A percentile compares a stretch with the other conserved stretches of the same genome.
Conservation (phyloP, 257 asterid genomes). For the Jasminum sambac region DNA sequence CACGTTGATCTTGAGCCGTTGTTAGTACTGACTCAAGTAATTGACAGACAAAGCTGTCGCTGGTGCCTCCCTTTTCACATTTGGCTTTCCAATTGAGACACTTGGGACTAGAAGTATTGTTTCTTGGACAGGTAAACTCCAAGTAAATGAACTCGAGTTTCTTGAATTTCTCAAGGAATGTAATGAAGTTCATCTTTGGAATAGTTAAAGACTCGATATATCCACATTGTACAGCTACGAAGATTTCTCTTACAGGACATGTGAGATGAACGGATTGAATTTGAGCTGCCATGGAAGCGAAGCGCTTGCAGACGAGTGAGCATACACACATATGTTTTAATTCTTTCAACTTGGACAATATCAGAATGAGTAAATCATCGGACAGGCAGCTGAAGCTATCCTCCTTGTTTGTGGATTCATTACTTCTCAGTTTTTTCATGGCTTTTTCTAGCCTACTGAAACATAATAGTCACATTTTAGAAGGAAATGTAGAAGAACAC, state of each 20-base stretch:
- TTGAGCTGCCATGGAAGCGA: constrained; percentile 6
- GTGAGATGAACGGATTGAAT: constrained; percentile 14
- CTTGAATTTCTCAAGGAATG: constrained; percentile 30
- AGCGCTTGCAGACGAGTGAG: constrained; percentile 32
- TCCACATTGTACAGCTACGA: constrained; percentile 12
- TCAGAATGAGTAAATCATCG: constrained; percentile 21
- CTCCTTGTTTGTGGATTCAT: background rate
- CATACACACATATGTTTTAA: constrained; percentile 29
- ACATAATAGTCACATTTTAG: too few relatives aligned
- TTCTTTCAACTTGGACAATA: constrained; percentile 26
- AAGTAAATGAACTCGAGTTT: constrained; percentile 27
- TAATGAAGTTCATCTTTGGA: constrained; percentile 21
- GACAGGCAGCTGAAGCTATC: constrained; percentile 26
- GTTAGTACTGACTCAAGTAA: constrained; percentile 1
- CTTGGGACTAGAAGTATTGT: background rate
- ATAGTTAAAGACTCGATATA: constrained; percentile 19
- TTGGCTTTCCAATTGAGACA: constrained; percentile 18
- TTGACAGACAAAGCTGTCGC: constrained; percentile 16
- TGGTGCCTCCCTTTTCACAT: background rate
- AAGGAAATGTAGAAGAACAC: too few relatives aligned
- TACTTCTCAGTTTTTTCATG: constrained; percentile 7
- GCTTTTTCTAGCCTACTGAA: background rate
- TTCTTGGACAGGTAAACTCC: constrained; percentile 19
- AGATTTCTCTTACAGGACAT: constrained; percentile 16
- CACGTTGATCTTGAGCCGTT: background rate